Percentiles rank a stretch among this genome's conserved stretches.
These are phyloP conservation scores for Mycena citricolor DNA, from an alignment of 1,284 basidiomycete genomes.

Conservation along the genomic window DNA sequence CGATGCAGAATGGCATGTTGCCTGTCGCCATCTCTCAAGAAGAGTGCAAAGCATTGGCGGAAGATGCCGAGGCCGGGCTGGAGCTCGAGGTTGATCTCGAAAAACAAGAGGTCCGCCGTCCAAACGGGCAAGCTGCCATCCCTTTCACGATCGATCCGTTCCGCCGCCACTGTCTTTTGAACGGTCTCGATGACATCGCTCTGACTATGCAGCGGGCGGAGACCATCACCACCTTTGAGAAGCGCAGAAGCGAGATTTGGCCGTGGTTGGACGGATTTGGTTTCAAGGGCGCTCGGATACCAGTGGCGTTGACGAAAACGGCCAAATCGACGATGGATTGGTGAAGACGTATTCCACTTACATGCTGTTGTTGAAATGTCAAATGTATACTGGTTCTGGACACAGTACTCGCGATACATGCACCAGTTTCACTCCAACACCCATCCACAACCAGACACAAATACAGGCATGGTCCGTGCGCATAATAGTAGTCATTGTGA, in stretches of 20 bases:
- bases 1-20: slow-evolving; percentile 96
- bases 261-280: slow-evolving; percentile 94
- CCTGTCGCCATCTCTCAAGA: slow-evolving; percentile 76
- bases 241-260: slow-evolving; percentile 71
- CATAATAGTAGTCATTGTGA: too few relatives aligned
- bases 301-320: slow-evolving; percentile 46
- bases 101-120: slow-evolving; percentile 78
- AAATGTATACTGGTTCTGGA: too few relatives aligned
- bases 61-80: slow-evolving; percentile 77
- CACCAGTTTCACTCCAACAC: too few relatives aligned
- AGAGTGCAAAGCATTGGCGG: slow-evolving; percentile 73
- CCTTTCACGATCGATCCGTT: slow-evolving; percentile 83
- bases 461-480: too few relatives aligned
- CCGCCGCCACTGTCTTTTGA: slow-evolving; percentile 86
- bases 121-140: slow-evolving; percentile 70
- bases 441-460: too few relatives aligned
- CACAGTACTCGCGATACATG: too few relatives aligned
- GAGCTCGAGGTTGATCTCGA: slow-evolving; percentile 90
- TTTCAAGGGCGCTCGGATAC: slow-evolving; percentile 76
- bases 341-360: slow-evolving; percentile 41
- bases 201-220: slow-evolving; percentile 79
- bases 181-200: slow-evolving; percentile 92
- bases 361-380: background rate
- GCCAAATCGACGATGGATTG: slow-evolving; percentile 69
- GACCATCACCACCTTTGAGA: slow-evolving; percentile 75